Evolutionary conservation across 768 basidiomycete species (phyloP).

Genomic region (Boletus barrowsii): DNA sequence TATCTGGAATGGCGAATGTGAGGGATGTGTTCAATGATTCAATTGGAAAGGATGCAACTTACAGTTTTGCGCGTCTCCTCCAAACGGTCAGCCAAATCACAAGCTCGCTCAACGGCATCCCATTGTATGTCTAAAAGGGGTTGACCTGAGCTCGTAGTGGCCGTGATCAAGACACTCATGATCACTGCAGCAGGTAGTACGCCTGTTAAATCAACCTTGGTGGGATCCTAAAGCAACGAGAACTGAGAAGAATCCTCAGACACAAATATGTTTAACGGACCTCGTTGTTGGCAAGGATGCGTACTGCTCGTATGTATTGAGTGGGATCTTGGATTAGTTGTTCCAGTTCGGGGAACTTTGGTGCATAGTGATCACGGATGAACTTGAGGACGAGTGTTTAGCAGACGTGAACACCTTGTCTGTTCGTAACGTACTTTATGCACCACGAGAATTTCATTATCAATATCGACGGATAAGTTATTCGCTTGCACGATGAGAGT

Average conservation of each 20-base stretch:
- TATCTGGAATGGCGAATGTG: constrained; percentile 52
- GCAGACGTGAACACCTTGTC: constrained; percentile 2
- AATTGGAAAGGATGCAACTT: not conserved
- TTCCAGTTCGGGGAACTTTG: constrained; percentile 95
- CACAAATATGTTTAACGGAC: constrained; percentile 34
- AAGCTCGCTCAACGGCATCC: constrained; percentile 79
- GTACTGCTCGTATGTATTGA: constrained; percentile 90
- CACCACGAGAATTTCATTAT: constrained; percentile 95
- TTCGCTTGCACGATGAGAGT: constrained; percentile 95
- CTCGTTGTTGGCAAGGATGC: constrained; percentile 81
- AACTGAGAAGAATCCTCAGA: not conserved
- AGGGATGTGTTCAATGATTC: not conserved
- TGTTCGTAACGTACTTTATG: constrained; percentile 66
- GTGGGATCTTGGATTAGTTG: constrained; percentile 89
- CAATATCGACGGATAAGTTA: constrained; percentile 96
- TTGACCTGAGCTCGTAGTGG: constrained; percentile 84
- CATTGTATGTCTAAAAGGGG: constrained; percentile 68
- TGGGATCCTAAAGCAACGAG: constrained; percentile 59
- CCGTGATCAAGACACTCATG: constrained; percentile 95
- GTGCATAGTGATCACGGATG: constrained; percentile 94
- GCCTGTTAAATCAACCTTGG: constrained; percentile 77
- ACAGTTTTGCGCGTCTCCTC: constrained; percentile 91
- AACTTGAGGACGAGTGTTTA: constrained; percentile 50
- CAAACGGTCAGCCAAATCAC: constrained; percentile 83
- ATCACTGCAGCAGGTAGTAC: constrained; percentile 86